phyloP scores from a whole-genome alignment of 192 early-diverging fungal species.

The Umbelopsis sp. region DNA sequence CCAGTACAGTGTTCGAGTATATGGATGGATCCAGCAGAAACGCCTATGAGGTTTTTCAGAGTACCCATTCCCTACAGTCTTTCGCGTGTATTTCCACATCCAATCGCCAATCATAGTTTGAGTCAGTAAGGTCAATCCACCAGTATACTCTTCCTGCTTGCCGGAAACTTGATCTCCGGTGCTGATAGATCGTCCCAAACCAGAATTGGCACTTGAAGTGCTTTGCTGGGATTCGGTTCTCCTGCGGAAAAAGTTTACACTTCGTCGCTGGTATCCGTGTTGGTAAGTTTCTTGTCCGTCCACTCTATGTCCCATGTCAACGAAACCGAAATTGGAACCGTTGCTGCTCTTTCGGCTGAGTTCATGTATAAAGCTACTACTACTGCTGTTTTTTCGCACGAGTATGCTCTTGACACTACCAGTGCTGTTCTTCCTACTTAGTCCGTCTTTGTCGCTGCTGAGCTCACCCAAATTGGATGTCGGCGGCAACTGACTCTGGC shows the following conservation, averaged over 20 bases:
- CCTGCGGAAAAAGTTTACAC: not conserved
- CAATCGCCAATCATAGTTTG: constrained; percentile 84
- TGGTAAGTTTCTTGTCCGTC: not conserved
- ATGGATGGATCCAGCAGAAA: constrained; percentile 87
- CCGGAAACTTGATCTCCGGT: not conserved
- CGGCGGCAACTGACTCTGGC: not conserved
- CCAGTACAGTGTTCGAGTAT: constrained; percentile 80
- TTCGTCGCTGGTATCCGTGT: not conserved
- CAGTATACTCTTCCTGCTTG: not conserved
- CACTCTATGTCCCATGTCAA: not conserved
- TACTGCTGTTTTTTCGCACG: too few relatives aligned
- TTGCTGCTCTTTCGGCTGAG: too few relatives aligned
- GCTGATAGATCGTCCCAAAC: not conserved
- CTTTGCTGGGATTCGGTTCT: not conserved
- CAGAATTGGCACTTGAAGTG: not conserved
- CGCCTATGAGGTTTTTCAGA: constrained; percentile 67
- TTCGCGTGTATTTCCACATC: constrained; percentile 72
- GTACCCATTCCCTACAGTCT: constrained; percentile 46
- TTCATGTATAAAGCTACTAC: too few relatives aligned
- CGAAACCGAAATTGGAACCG: not conserved
- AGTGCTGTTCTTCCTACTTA: not conserved
- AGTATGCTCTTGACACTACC: too few relatives aligned
- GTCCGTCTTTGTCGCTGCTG: not conserved
- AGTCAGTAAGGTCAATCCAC: constrained; percentile 54
- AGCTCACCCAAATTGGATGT: not conserved